phyloP scores from a whole-genome alignment of 345 rosid genomes.

The Salix arbutifolia region DNA sequence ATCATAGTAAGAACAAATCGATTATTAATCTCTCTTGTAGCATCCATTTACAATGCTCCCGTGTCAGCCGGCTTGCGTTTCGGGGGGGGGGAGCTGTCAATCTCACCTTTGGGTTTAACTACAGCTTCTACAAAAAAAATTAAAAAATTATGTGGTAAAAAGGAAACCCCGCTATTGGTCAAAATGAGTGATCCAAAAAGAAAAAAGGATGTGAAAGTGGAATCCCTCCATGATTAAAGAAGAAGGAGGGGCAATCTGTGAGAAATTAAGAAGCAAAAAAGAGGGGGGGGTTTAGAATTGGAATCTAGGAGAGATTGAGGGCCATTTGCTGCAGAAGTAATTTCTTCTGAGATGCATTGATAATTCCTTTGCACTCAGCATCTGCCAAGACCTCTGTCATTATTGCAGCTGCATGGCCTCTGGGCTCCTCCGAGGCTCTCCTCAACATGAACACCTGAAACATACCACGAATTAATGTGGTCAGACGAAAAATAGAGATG shows the following conservation, averaged over 20 bases:
- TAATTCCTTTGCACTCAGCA: neutral
- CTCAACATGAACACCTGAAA: neutral
- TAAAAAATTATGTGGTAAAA: neutral
- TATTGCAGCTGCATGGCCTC: neutral
- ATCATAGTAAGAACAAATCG: neutral
- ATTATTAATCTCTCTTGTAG: neutral
- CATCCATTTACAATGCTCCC: neutral
- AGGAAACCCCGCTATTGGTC: neutral
- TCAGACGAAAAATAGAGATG: neutral
- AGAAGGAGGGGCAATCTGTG: neutral
- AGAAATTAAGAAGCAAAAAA: neutral
- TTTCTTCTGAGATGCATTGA: neutral
- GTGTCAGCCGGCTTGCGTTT: neutral
- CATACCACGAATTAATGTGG: neutral
- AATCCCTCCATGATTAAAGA: neutral
- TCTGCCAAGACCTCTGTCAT: neutral
- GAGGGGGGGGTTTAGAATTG: neutral
- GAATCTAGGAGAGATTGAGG: neutral
- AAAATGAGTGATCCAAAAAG: neutral
- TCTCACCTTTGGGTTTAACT: neutral
- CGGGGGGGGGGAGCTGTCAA: neutral
- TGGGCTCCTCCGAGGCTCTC: neutral
- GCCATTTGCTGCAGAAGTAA: neutral
- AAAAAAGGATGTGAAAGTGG: neutral
- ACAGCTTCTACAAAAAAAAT: neutral